Percentiles rank a stretch among this genome's conserved stretches.
These are phyloP conservation scores for Podospora pseudoanserina DNA, from an alignment of 495 filamentous ascomycete species.

Conservation along the genomic window DNA sequence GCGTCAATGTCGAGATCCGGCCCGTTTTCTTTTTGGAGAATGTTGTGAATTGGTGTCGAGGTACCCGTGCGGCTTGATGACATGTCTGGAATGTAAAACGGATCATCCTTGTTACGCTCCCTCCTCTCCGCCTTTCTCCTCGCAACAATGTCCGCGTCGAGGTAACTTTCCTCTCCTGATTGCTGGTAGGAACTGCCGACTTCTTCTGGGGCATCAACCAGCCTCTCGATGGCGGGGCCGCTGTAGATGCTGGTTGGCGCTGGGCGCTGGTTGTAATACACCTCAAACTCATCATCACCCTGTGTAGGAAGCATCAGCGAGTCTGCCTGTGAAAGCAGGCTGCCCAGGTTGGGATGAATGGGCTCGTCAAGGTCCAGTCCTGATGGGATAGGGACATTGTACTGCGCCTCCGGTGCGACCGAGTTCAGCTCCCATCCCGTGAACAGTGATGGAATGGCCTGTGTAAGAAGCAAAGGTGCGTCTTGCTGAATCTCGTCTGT, in stretches of 20 bases:
- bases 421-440: conserved; percentile 83
- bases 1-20: conserved; percentile 82
- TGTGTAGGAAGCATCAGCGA: conserved; percentile 47
- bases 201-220: conserved; percentile 43
- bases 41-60: conserved; percentile 68
- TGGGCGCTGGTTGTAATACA: conserved; percentile 66
- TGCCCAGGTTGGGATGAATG: conserved; percentile 72
- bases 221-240: conserved; percentile 52
- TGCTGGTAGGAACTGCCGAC: conserved; percentile 60
- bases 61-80: conserved; percentile 45
- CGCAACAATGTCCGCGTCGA: conserved; percentile 60
- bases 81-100: conserved; percentile 77
- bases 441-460: conserved; percentile 85
- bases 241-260: conserved; percentile 38
- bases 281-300: conserved; percentile 61
- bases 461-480: conserved; percentile 74
- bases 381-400: conserved; percentile 76
- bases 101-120: conserved; percentile 85
- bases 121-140: conserved; percentile 63
- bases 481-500: conserved; percentile 54
- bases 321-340: conserved; percentile 59
- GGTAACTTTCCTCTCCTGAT: conserved; percentile 51
- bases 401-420: conserved; percentile 76
- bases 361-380: conserved; percentile 69
- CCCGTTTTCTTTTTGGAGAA: conserved; percentile 63